Evolutionary conservation across 106 monocot genomes (phyloP).

Genomic region (Dactylorhiza incarnata): DNA sequence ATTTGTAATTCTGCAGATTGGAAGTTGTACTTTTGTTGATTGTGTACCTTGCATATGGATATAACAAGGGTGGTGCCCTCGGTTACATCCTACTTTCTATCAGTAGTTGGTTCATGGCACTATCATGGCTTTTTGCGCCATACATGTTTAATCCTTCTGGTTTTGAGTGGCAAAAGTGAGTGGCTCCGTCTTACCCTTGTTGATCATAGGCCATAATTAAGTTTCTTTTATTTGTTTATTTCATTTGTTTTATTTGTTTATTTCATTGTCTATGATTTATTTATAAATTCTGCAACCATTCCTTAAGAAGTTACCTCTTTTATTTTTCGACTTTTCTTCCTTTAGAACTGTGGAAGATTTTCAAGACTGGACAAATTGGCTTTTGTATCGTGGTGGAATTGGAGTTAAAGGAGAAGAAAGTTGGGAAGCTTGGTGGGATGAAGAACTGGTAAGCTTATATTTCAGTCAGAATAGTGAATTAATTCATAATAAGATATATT

Average conservation of each 20-base stretch:
- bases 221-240: background rate
- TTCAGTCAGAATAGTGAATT: background rate
- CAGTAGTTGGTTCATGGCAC: constrained; percentile 83
- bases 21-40: constrained; percentile 69
- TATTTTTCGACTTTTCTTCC: background rate
- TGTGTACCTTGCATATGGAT: constrained; percentile 67
- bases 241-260: background rate
- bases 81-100: constrained; percentile 62
- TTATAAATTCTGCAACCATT: background rate
- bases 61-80: constrained; percentile 46
- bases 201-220: background rate
- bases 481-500: background rate
- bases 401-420: constrained; percentile 93
- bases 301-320: background rate
- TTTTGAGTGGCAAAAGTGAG: constrained; percentile 90
- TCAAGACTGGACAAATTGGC: constrained; percentile 90
- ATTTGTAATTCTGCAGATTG: constrained; percentile 31
- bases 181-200: constrained; percentile 4
- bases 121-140: constrained; percentile 90
- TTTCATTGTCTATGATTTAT: background rate
- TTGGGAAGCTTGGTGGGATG: constrained; percentile 99
- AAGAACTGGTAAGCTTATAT: constrained; percentile 59
- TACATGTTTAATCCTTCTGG: constrained; percentile 80
- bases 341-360: constrained; percentile 84
- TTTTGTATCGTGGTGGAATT: constrained; percentile 90